Evolutionary conservation across 768 basidiomycete species (phyloP).

Genomic region (Lactifluus volemus): DNA sequence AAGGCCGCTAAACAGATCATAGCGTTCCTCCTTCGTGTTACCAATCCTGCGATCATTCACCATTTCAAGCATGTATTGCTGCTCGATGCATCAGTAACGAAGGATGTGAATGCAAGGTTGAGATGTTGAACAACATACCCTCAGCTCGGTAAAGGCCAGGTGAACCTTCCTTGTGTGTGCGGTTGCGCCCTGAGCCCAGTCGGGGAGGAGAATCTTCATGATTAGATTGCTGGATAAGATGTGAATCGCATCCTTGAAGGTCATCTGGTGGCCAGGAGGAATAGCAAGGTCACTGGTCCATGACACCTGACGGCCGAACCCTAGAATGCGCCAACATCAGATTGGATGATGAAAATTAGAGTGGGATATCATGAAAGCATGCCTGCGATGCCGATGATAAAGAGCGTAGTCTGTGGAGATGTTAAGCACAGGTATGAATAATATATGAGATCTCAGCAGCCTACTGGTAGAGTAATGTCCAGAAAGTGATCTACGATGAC

Average conservation of each 20-base stretch:
- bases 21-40: constrained; percentile 17
- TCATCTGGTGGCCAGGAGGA: constrained; percentile 37
- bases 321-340: background rate
- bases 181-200: constrained; percentile 33
- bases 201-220: constrained; percentile 33
- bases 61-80: constrained; percentile 26
- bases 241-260: constrained; percentile 43
- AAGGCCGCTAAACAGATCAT: constrained; percentile 24
- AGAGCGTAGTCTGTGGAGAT: constrained; percentile 39
- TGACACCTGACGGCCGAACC: constrained; percentile 43
- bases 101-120: too few relatives aligned
- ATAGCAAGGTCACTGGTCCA: constrained; percentile 38
- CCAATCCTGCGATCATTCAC: constrained; percentile 15
- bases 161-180: constrained; percentile 26
- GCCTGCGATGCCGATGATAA: constrained; percentile 46
- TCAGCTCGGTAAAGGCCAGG: constrained; percentile 36
- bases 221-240: constrained; percentile 32
- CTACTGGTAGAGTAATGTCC: constrained; percentile 46
- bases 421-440: background rate
- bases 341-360: background rate
- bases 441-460: constrained; percentile 2
- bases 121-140: constrained; percentile 23
- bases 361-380: background rate
- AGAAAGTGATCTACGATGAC: constrained; percentile 38
- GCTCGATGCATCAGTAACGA: background rate